Conservation (phyloP, 305 asterid species). For the Fraxinus nigra region DNA sequence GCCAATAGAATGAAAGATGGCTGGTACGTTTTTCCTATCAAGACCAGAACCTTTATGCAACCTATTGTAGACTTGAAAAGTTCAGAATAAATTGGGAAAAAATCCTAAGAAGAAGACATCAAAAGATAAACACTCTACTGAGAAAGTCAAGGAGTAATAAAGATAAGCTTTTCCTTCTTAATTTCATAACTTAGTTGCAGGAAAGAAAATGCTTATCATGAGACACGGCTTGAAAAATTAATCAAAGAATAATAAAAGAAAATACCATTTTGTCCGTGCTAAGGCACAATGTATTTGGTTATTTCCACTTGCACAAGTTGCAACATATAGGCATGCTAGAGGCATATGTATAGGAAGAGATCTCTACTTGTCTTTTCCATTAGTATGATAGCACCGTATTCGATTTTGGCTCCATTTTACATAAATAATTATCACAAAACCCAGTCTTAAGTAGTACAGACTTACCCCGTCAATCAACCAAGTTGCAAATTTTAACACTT, state of each 20-base stretch:
- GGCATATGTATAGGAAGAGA: background rate
- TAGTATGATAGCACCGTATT: background rate
- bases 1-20: conserved; percentile 35
- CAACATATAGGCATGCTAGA: background rate
- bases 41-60: conserved; percentile 29
- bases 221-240: background rate
- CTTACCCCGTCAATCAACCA: background rate
- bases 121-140: background rate
- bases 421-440: conserved; percentile 10
- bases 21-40: conserved; percentile 27
- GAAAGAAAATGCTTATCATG: background rate
- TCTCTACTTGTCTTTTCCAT: background rate
- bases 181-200: background rate
- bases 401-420: background rate
- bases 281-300: background rate
- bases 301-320: background rate
- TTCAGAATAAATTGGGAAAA: background rate
- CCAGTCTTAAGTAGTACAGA: background rate
- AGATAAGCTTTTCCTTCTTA: background rate
- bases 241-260: conserved; percentile 7
- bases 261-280: background rate
- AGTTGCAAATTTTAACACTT: background rate
- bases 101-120: background rate
- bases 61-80: conserved; percentile 25
- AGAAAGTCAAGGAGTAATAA: background rate